Percentiles rank a stretch among this genome's conserved stretches.
phyloP scores from a whole-genome alignment of 73 alveolate genomes.

The Durusdinium trenchii region DNA sequence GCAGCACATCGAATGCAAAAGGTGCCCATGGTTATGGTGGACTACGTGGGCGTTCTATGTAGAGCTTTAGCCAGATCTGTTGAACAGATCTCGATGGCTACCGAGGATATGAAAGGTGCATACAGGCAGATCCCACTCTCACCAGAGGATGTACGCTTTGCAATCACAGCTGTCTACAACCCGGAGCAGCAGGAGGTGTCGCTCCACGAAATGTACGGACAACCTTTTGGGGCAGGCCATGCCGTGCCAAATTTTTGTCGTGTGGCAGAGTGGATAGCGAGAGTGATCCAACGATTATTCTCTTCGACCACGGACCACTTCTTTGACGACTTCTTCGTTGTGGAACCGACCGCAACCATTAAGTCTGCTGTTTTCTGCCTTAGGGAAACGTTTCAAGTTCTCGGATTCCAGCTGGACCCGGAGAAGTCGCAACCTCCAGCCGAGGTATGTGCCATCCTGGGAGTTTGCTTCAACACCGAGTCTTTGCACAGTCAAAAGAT shows the following conservation, averaged over 20 bases:
- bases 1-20: constrained; percentile 4
- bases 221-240: constrained; percentile 29
- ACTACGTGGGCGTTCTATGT: not conserved
- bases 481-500: not conserved
- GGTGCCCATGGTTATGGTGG: not conserved
- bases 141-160: not conserved
- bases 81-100: not conserved
- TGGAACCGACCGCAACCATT: not conserved
- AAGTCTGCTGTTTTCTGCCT: not conserved
- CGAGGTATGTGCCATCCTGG: not conserved
- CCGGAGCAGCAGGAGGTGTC: not conserved
- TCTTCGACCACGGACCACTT: not conserved
- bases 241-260: constrained; percentile 30
- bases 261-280: not conserved
- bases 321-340: not conserved
- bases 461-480: not conserved
- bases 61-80: not conserved
- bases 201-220: not conserved
- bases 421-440: not conserved
- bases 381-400: not conserved
- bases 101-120: constrained; percentile 18
- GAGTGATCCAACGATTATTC: not conserved
- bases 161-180: constrained; percentile 28
- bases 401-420: not conserved
- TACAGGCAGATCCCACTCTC: not conserved